phyloP scores from a whole-genome alignment of 2,329 filamentous ascomycete species.

The Exutisphaerella laricina region DNA sequence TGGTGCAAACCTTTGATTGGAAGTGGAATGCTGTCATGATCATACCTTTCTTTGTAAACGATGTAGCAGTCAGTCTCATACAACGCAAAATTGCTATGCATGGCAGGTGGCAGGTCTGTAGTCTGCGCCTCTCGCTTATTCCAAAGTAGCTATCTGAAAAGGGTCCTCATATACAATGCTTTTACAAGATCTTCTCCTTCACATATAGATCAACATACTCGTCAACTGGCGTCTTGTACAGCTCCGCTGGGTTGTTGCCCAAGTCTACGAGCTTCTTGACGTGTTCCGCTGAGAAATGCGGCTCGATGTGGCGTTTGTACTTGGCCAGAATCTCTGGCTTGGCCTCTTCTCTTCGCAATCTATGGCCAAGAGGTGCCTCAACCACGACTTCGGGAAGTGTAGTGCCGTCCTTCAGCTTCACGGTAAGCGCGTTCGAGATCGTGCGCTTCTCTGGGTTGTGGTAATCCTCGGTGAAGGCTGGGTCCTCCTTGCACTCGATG shows the following conservation, averaged over 20 bases:
- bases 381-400: constrained; percentile 85
- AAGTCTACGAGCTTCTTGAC: constrained; percentile 79
- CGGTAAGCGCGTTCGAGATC: constrained; percentile 94
- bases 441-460: constrained; percentile 89
- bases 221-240: constrained; percentile 80
- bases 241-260: constrained; percentile 64
- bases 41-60: too few relatives aligned
- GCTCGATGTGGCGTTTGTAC: constrained; percentile 85
- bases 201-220: constrained; percentile 87
- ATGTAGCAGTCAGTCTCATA: too few relatives aligned
- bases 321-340: constrained; percentile 96
- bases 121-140: too few relatives aligned
- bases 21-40: too few relatives aligned
- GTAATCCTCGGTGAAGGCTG: constrained; percentile 84
- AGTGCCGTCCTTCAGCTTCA: constrained; percentile 91
- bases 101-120: too few relatives aligned
- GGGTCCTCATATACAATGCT: neutral
- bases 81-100: too few relatives aligned
- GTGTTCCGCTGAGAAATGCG: constrained; percentile 70
- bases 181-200: constrained; percentile 43
- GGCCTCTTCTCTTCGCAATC: constrained; percentile 78
- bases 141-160: too few relatives aligned
- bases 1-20: too few relatives aligned
- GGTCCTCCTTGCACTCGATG: constrained; percentile 95
- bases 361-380: constrained; percentile 91